Evolutionary conservation across 2,329 filamentous ascomycete species (phyloP).

Genomic region (Talaromyces islandicus): DNA sequence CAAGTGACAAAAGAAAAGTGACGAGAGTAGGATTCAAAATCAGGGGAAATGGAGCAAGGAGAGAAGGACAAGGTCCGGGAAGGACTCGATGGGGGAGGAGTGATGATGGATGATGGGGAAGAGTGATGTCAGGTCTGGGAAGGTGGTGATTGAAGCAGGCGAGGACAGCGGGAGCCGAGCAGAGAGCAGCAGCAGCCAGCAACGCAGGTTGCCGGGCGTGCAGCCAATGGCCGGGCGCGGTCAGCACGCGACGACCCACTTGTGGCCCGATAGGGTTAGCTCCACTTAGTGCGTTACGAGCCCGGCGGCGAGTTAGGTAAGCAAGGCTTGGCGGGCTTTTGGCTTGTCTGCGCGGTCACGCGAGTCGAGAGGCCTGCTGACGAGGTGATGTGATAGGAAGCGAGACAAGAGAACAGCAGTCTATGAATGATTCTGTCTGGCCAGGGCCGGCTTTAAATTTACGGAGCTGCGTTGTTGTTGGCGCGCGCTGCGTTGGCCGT

Average conservation of each 20-base stretch:
- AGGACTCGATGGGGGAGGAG: neutral
- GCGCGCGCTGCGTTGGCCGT: constrained; percentile 6
- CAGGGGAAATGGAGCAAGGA: neutral
- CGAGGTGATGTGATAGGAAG: neutral
- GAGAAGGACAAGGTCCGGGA: neutral
- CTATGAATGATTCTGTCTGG: neutral
- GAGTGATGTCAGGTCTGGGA: constrained; percentile 16
- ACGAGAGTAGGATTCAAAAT: neutral
- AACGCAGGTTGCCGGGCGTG: constrained; percentile 4
- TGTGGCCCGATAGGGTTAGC: neutral
- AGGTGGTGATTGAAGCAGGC: constrained; percentile 14
- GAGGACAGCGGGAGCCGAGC: constrained; percentile 3
- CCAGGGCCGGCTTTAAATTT: neutral
- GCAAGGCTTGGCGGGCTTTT: neutral
- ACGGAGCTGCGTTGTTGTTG: constrained; percentile 3
- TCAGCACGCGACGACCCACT: neutral
- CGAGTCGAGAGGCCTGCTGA: neutral
- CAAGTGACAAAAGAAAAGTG: neutral
- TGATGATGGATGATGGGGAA: neutral
- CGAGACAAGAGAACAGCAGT: neutral
- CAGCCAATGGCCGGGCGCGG: neutral
- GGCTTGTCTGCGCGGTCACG: neutral
- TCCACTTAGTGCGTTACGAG: no score
- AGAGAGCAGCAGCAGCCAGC: constrained; percentile 5
- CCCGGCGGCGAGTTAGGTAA: constrained; percentile 7